Evolutionary conservation across 306 rosid genomes (phyloP), one percentile per base, ranked within the genome.

Genomic region (Cyamopsis tetragonoloba): DNA sequence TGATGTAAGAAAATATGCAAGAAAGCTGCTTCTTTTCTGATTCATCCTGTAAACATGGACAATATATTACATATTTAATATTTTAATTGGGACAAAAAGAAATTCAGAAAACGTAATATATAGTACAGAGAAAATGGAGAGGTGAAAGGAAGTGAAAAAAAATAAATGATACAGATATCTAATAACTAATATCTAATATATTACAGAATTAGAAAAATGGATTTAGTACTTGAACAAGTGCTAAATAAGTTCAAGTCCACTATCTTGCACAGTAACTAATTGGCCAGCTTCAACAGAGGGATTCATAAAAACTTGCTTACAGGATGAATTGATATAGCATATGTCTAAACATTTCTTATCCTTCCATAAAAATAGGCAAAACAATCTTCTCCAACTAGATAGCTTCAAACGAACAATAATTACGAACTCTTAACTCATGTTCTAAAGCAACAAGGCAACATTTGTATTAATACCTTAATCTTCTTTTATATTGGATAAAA

Each of bases 1-100:
- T 88, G 68, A 93, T 82, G 75, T 71, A 90, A 12, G 97, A 80
- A 35, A 86, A 76, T 72, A 93, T 85, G 84, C 84, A 77, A 32
- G 75, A 79, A 15, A 63, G 73, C 66, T 77, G 79, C 77, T 42
- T 64, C 86, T 83, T 85, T 67, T 83, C 93, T 15, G 71, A 82
- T n/a, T 88, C 96, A 60, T 86, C 96, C 97, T 90, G 75, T 10
- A 71, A 70, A 31, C 37, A 79, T 3, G 58, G 28, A 53, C 41
- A 58, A 12, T 26, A 54, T 7, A 48, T 13, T 23, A 31, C 18
- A 26, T 13, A 58, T 32, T 47, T 34, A 49, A 27, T 68, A 37
- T 13, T 59, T 19, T 3, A 32, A 46, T 44, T 46, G 35, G 49
- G 30, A 30, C n/a, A 49, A n/a, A n/a, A n/a, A 37, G 6, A 15